Percentiles rank a stretch among this genome's conserved stretches.
These are phyloP conservation scores for Sphagnum contortum DNA, from an alignment of 225 moss, liverwort and hornwort species.

Conservation along the genomic window DNA sequence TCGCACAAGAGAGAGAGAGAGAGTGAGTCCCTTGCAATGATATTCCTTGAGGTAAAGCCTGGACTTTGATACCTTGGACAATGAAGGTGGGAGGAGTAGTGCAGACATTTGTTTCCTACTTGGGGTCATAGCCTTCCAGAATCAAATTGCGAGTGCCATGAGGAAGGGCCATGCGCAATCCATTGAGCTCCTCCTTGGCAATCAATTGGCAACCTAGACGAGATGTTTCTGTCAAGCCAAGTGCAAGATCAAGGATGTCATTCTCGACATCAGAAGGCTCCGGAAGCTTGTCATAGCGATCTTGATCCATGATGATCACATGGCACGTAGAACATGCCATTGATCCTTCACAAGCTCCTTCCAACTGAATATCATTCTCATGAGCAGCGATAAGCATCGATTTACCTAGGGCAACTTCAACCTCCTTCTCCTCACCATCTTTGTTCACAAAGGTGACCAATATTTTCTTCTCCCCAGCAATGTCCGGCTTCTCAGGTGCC, in stretches of 20 bases:
- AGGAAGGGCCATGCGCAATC: constrained; percentile 82
- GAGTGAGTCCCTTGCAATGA: too few species aligned
- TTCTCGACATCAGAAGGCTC: constrained; percentile 96
- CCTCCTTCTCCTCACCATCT: constrained; percentile 68
- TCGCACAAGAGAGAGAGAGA: too few species aligned
- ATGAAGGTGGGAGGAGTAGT: too few species aligned
- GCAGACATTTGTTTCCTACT: constrained; percentile 33
- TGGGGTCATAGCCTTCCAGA: constrained; percentile 92
- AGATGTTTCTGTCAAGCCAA: constrained; percentile 89
- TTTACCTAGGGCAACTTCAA: constrained; percentile 73
- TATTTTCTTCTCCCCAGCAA: constrained; percentile 36
- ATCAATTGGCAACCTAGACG: constrained; percentile 89
- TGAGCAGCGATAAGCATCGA: constrained; percentile 95
- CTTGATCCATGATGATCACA: constrained; percentile 83
- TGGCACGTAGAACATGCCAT: constrained; percentile 96
- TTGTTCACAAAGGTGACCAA: constrained; percentile 78
- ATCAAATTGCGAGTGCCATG: constrained; percentile 95
- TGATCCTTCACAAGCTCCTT: constrained; percentile 95
- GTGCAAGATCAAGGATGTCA: constrained; percentile 94
- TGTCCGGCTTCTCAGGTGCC: constrained; percentile 16
- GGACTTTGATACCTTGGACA: too few species aligned
- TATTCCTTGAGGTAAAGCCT: too few species aligned
- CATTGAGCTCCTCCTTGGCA: constrained; percentile 70
- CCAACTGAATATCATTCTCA: constrained; percentile 84
- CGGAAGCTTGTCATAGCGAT: constrained; percentile 60